phyloP scores from a whole-genome alignment of 2,329 filamentous ascomycete genomes.

The Knoxdaviesia proteae region DNA sequence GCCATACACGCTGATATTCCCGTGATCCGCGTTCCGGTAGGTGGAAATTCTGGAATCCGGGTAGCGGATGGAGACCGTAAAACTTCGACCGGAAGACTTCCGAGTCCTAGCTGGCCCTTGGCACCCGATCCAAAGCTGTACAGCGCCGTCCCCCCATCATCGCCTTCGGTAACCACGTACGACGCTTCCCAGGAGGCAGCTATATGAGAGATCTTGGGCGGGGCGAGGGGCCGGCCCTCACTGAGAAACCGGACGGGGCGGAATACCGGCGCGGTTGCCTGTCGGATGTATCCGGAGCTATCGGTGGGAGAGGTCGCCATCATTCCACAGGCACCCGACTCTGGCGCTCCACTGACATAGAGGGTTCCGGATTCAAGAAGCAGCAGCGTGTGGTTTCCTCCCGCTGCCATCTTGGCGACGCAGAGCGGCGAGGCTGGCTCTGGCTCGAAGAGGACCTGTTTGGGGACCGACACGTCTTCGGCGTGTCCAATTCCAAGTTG shows the following conservation, averaged over 20 bases:
- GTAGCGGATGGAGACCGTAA: constrained; percentile 25
- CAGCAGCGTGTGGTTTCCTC: constrained; percentile 75
- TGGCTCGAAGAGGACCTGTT: constrained; percentile 35
- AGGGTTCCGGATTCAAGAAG: constrained; percentile 37
- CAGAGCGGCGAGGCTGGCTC: constrained; percentile 14
- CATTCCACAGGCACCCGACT: constrained; percentile 32
- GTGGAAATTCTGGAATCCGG: constrained; percentile 42
- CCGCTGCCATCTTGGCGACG: constrained; percentile 28
- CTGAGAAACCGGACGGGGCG: background rate
- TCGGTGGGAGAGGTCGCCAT: background rate
- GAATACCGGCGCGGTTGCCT: background rate
- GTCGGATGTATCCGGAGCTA: background rate
- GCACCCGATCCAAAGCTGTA: constrained; percentile 44
- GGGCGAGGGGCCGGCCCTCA: background rate
- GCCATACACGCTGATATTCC: constrained; percentile 55
- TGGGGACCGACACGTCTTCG: constrained; percentile 49
- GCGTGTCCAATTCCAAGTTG: constrained; percentile 53
- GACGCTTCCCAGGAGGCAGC: constrained; percentile 67
- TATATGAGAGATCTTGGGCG: constrained; percentile 14
- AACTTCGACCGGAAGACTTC: constrained; percentile 18
- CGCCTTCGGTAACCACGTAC: constrained; percentile 31
- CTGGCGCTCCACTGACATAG: constrained; percentile 42
- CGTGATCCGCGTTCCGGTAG: constrained; percentile 31
- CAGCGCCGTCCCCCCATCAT: constrained; percentile 24
- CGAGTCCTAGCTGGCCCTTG: constrained; percentile 55